Evolutionary conservation across 2,329 filamentous ascomycete genomes (phyloP).

Genomic region (Fusarium sp.): DNA sequence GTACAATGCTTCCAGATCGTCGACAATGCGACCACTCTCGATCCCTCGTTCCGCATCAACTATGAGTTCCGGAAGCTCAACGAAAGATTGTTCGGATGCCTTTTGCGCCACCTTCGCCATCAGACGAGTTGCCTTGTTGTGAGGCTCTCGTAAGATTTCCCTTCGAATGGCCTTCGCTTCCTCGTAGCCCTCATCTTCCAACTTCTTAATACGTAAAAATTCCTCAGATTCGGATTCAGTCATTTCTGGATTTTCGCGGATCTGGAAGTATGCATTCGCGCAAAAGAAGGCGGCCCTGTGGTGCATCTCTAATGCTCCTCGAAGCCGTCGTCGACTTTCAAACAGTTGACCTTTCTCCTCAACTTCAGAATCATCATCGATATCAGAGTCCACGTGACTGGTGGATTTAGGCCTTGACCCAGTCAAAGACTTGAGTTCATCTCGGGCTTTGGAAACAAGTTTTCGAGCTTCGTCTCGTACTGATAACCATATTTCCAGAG

Average conservation of each 20-base stretch:
- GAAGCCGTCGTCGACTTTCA: slow-evolving; percentile 72
- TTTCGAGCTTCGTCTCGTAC: slow-evolving; percentile 62
- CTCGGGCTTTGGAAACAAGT: slow-evolving; percentile 73
- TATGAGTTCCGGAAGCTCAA: slow-evolving; percentile 67
- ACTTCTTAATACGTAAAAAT: slow-evolving; percentile 73
- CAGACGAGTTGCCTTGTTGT: slow-evolving; percentile 54
- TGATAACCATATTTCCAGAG: slow-evolving; percentile 76
- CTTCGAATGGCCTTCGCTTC: slow-evolving; percentile 80
- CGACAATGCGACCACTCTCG: slow-evolving; percentile 75
- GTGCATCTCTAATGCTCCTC: slow-evolving; percentile 79
- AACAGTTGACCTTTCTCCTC: slow-evolving; percentile 59
- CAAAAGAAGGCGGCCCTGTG: slow-evolving; percentile 88
- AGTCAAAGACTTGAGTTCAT: slow-evolving; percentile 67
- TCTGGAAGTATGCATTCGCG: slow-evolving; percentile 85
- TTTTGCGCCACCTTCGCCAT: slow-evolving; percentile 73
- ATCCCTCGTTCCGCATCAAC: slow-evolving; percentile 72
- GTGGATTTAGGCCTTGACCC: slow-evolving; percentile 7
- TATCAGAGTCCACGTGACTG: slow-evolving; percentile 13
- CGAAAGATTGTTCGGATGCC: slow-evolving; percentile 66
- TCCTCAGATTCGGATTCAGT: slow-evolving; percentile 75
- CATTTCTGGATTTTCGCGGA: slow-evolving; percentile 76
- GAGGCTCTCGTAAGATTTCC: slow-evolving; percentile 75
- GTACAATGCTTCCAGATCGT: slow-evolving; percentile 74
- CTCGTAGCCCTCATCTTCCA: slow-evolving; percentile 81
- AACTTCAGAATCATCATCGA: slow-evolving; percentile 51